Evolutionary conservation across 495 filamentous ascomycete genomes (phyloP).

Genomic region (Penicillium verhagenii): DNA sequence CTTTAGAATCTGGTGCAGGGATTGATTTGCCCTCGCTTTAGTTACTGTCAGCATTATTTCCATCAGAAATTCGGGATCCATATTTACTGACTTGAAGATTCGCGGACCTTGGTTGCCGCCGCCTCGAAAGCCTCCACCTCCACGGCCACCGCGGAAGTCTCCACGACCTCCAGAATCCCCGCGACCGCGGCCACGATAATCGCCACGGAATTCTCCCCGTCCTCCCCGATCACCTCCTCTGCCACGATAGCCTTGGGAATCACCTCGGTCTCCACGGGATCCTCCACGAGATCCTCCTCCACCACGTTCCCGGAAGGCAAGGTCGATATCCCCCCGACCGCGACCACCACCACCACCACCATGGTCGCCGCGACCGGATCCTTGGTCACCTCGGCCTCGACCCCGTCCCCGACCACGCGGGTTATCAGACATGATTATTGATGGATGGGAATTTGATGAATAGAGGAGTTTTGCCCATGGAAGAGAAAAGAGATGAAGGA

Average conservation of each 20-base stretch:
- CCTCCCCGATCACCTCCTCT: conserved; percentile 1
- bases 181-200: conserved; percentile 7
- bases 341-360: conserved; percentile 10
- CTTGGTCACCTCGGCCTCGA: conserved; percentile 16
- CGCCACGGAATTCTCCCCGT: conserved; percentile 12
- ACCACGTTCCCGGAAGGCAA: background rate
- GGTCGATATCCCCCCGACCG: conserved; percentile 1
- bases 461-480: too few relatives aligned
- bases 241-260: background rate
- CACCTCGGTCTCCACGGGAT: conserved; percentile 18
- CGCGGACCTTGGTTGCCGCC: conserved; percentile 20
- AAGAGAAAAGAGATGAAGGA: too few relatives aligned
- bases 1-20: conserved; percentile 20
- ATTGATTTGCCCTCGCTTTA: conserved; percentile 22
- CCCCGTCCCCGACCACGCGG: conserved; percentile 20
- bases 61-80: background rate
- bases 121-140: conserved; percentile 6
- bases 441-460: background rate
- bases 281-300: background rate
- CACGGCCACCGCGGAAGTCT: background rate
- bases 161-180: background rate
- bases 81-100: conserved; percentile 27
- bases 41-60: background rate
- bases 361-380: conserved; percentile 15
- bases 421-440: conserved; percentile 13